Conservation (phyloP, 495 filamentous ascomycete species). For the Lindgomyces ingoldianus region DNA sequence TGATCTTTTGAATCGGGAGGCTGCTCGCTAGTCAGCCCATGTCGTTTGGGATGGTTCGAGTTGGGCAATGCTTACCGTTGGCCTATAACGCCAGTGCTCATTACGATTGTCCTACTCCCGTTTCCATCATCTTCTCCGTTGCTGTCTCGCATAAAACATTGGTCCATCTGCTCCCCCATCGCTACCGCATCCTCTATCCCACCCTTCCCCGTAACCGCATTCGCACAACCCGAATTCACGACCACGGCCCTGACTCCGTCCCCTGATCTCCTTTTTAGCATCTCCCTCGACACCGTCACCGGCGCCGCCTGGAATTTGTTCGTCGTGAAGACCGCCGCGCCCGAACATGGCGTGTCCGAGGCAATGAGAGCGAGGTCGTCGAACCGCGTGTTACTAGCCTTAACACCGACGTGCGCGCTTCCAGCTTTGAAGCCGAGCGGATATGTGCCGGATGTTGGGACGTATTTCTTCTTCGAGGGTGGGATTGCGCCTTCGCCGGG, state of each 20-base stretch:
- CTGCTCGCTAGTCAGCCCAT: conserved; percentile 44
- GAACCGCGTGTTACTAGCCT: conserved; percentile 82
- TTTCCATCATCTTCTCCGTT: conserved; percentile 55
- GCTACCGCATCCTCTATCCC: conserved; percentile 83
- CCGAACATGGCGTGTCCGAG: conserved; percentile 86
- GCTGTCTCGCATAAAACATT: conserved; percentile 51
- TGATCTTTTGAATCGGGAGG: conserved; percentile 88
- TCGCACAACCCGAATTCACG: conserved; percentile 95
- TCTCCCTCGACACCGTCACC: conserved; percentile 76
- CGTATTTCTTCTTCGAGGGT: conserved; percentile 68
- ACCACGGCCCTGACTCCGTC: conserved; percentile 77
- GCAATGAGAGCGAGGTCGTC: conserved; percentile 87
- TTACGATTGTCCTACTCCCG: conserved; percentile 75
- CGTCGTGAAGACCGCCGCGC: conserved; percentile 92
- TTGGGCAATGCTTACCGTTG: conserved; percentile 81
- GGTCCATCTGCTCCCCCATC: conserved; percentile 80
- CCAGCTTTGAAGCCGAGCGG: conserved; percentile 87
- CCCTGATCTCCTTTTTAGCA: conserved; percentile 65
- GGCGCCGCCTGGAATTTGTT: conserved; percentile 98
- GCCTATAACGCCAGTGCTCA: conserved; percentile 98
- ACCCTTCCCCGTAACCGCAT: conserved; percentile 92
- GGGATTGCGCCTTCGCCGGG: conserved; percentile 45
- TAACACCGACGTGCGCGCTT: conserved; percentile 89
- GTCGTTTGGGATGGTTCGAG: too few relatives aligned
- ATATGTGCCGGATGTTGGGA: conserved; percentile 81